Base-by-base conservation (phyloP, 192 early-diverging fungal genomes). In the Powellomyces hirtus region DNA sequence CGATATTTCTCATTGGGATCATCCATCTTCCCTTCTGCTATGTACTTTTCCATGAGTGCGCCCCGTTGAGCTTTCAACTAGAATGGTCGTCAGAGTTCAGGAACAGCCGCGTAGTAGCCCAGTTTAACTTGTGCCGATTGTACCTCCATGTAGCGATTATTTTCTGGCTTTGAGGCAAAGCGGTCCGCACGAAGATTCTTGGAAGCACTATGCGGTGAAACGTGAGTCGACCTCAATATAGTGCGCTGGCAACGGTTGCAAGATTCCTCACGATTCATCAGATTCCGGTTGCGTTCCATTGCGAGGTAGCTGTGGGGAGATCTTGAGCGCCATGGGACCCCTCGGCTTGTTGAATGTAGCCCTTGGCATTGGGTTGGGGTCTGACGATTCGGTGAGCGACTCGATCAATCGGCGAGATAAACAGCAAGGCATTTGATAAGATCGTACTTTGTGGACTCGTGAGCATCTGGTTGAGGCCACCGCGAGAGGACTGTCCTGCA, bases 31-130 rank as follows among this genome's bases (percentile, higher is more conserved):
- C 89, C 87, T 42, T 84, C 68, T 6, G 57, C 46, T 16, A 88
- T 87, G 8, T 91, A 92, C 62, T 81, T 61, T 49, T 84, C 64
- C 58, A 88, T 86, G 58, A 92, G 81, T 37, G 70, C 59, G 0
- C 81, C 76, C 14, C 93, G 85, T 34, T 79, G 74, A 4, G 67
- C 77, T 60, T 92, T 90, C 62, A 96, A 53, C 84, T 89, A 35
- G 44, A 33, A 29, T 40, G 26, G 37, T 16, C 16, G 34, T 55
- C 37, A 60, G 38, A 36, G 4, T 38, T 26, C 27, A n/a, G 2
- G 16, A 30, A 26, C 24, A 4, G 59, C 31, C 3, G 18, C 2
- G 35, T 4, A 34, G 18, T 60, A 34, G 7, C 20, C 16, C 18
- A 4, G 11, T 36, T 40, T 1, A 2, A 36, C 11, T 38, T 38